Conservation (phyloP, 1,139 yeast species). For the Zygoascus meyerae region DNA sequence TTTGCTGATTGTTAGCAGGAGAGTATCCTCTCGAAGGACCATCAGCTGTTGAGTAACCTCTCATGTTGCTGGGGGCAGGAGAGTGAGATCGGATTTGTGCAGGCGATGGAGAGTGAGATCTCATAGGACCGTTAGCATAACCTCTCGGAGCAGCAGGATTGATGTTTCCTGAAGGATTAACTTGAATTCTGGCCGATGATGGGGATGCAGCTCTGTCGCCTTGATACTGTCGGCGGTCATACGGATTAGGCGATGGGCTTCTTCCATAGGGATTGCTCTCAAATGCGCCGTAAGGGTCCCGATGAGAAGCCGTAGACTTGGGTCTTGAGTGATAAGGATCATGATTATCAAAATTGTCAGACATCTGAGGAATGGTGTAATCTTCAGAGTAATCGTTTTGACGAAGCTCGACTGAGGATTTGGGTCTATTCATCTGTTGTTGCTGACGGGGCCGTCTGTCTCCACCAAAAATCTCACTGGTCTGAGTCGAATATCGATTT, state of each 20-base stretch:
- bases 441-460: conserved; percentile 11
- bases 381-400: not conserved
- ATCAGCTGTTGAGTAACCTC: not conserved
- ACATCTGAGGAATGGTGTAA: conserved; percentile 10
- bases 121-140: too few relatives aligned
- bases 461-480: conserved; percentile 26
- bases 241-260: conserved; percentile 22
- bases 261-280: conserved; percentile 15
- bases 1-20: not conserved
- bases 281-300: conserved; percentile 13
- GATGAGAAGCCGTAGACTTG: conserved; percentile 23
- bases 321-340: conserved; percentile 20
- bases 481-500: conserved; percentile 25
- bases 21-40: not conserved
- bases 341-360: conserved; percentile 10
- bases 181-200: too few relatives aligned
- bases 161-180: too few relatives aligned
- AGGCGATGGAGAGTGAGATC: too few relatives aligned
- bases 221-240: not conserved
- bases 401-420: conserved; percentile 17
- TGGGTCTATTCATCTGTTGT: conserved; percentile 18
- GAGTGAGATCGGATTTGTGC: too few relatives aligned
- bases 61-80: too few relatives aligned
- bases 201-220: too few relatives aligned
- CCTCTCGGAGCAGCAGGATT: too few relatives aligned